phyloP scores from a whole-genome alignment of 73 alveolate genomes.

The Blepharisma stoltei region DNA sequence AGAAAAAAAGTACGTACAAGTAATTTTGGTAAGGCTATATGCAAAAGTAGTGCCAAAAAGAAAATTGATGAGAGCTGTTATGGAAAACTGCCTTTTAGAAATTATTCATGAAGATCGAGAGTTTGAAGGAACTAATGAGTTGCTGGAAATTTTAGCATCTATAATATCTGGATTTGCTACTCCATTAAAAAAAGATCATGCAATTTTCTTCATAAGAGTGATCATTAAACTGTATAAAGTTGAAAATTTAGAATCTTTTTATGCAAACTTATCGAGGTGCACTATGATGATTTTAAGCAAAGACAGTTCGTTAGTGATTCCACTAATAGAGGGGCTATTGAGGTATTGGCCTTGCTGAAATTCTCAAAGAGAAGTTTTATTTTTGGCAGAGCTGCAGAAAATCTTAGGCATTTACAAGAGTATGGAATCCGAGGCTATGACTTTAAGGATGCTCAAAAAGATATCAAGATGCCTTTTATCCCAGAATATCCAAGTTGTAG shows the following conservation, averaged over 20 bases:
- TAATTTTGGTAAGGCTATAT: conserved; percentile 76
- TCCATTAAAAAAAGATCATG: conserved; percentile 90
- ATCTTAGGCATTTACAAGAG: conserved; percentile 85
- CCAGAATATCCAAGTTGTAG: conserved; percentile 83
- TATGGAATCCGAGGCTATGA: conserved; percentile 66
- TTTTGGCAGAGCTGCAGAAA: conserved; percentile 79
- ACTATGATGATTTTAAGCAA: conserved; percentile 80
- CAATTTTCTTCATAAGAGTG: conserved; percentile 75
- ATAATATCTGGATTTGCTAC: conserved; percentile 90
- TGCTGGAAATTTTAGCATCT: conserved; percentile 80
- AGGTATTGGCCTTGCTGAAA: conserved; percentile 94
- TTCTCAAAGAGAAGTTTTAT: conserved; percentile 87
- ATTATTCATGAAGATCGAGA: conserved; percentile 83
- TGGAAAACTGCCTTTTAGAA: conserved; percentile 76
- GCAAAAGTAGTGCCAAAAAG: conserved; percentile 84
- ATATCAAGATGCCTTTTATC: conserved; percentile 82
- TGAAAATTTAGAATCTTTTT: conserved; percentile 78
- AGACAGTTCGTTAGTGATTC: conserved; percentile 66
- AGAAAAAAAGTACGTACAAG: conserved; percentile 74
- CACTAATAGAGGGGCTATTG: conserved; percentile 77
- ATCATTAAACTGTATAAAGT: conserved; percentile 88
- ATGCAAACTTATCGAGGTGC: conserved; percentile 83
- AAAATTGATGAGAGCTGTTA: conserved; percentile 77
- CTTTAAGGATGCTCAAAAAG: conserved; percentile 74
- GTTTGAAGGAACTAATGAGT: conserved; percentile 86